Percentiles rank a stretch among this genome's conserved stretches.
These are phyloP conservation scores for Myrica gale DNA, from an alignment of 306 rosid genomes.

Conservation along the genomic window DNA sequence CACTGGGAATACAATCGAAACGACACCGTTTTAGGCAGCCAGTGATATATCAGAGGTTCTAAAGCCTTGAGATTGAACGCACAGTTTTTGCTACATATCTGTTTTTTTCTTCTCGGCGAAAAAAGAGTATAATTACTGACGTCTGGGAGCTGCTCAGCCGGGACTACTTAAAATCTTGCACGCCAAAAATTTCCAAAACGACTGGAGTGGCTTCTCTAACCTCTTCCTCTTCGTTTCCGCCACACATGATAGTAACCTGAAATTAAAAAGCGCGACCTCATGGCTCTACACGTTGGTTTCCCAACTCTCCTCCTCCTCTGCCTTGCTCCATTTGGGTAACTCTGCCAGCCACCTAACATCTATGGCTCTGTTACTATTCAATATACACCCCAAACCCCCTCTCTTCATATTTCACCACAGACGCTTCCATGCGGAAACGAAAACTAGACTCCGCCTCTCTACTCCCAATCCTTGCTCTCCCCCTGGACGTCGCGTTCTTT, in stretches of 20 bases:
- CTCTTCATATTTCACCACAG: background rate
- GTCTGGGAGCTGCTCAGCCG: no score
- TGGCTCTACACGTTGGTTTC: constrained; percentile 6
- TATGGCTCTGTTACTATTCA: constrained; percentile 56
- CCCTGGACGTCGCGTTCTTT: constrained; percentile 31
- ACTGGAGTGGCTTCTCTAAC: background rate
- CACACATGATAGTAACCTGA: constrained; percentile 21
- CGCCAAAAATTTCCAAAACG: background rate
- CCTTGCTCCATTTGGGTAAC: background rate
- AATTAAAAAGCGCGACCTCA: constrained; percentile 12
- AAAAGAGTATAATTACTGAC: no score
- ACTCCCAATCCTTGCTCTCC: constrained; percentile 14
- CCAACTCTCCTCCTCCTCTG: background rate
- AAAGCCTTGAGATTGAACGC: no score
- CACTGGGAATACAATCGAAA: background rate
- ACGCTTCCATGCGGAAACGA: constrained; percentile 26
- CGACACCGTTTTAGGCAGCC: no score
- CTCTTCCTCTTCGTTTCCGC: constrained; percentile 9
- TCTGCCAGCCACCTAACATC: background rate
- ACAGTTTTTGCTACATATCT: no score
- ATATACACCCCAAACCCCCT: constrained; percentile 26
- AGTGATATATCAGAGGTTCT: no score
- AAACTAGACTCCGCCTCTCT: constrained; percentile 13
- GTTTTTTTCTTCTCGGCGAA: no score
- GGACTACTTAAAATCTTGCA: background rate